Percentiles rank a stretch among this genome's conserved stretches.
Conservation (phyloP, 163 green algal genomes). For the Smithsoniella earleae region DNA sequence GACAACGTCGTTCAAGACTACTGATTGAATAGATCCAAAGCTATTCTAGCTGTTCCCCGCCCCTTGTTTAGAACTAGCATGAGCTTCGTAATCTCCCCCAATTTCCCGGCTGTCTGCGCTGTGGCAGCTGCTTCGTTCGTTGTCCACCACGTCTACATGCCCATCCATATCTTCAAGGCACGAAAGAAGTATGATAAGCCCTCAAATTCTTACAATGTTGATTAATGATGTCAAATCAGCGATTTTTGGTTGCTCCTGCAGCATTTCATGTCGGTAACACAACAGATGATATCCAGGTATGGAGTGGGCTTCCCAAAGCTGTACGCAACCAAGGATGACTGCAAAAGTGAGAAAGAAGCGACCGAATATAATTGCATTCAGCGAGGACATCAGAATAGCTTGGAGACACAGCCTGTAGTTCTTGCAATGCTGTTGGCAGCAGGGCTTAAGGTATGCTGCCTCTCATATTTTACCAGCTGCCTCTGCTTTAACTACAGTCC, state of each 20-base stretch:
- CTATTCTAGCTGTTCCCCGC: too few relatives aligned
- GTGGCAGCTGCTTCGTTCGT: not conserved
- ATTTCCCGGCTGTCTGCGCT: too few relatives aligned
- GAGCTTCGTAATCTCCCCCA: too few relatives aligned
- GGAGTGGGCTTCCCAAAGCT: conserved; percentile 48
- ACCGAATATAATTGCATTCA: not conserved
- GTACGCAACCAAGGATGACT: conserved; percentile 39
- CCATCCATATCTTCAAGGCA: not conserved
- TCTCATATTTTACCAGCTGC: not conserved
- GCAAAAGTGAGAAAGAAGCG: conserved; percentile 11
- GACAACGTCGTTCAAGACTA: too few relatives aligned
- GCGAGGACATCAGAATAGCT: not conserved
- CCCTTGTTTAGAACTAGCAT: too few relatives aligned
- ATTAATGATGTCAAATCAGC: conserved; percentile 47
- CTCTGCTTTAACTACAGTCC: not conserved
- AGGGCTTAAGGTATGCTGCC: not conserved
- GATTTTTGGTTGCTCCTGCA: not conserved
- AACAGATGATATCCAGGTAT: conserved; percentile 31
- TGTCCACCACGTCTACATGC: not conserved
- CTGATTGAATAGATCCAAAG: too few relatives aligned
- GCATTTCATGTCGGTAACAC: not conserved
- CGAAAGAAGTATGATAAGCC: conserved; percentile 28
- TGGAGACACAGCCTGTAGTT: not conserved
- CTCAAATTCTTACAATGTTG: conserved; percentile 58
- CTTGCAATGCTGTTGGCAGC: not conserved